A percentile compares a stretch with the other conserved stretches of the same genome.
These are phyloP conservation scores for Ophiocordyceps unilateralis DNA, from an alignment of 2,329 filamentous ascomycete species.

Conservation along the genomic window DNA sequence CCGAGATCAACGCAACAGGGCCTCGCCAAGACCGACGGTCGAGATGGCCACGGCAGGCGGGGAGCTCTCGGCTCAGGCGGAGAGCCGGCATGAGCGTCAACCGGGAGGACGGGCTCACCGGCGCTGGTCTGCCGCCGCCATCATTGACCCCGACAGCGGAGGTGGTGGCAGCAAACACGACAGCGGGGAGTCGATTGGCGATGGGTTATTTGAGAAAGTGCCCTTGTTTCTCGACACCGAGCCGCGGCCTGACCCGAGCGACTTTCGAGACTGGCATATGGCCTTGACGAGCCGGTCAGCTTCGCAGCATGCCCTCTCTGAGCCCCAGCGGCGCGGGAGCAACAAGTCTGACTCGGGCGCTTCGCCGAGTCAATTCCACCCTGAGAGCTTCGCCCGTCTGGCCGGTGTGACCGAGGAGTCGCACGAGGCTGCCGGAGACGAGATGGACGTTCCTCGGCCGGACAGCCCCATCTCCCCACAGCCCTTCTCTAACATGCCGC, in stretches of 20 bases:
- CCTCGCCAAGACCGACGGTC: constrained; percentile 13
- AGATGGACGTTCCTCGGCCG: constrained; percentile 18
- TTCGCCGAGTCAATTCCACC: constrained; percentile 3
- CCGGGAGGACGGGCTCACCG: neutral
- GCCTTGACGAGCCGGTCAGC: constrained; percentile 1
- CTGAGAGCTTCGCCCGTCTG: constrained; percentile 1
- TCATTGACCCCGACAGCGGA: neutral
- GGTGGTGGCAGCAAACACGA: constrained; percentile 3
- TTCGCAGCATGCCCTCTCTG: neutral
- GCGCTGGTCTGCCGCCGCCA: neutral
- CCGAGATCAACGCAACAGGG: constrained; percentile 10
- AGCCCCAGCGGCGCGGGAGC: neutral
- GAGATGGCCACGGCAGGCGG: constrained; percentile 13
- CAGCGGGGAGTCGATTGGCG: constrained; percentile 6
- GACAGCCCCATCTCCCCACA: constrained; percentile 22
- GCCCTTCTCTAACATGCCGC: constrained; percentile 9
- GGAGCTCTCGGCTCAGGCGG: constrained; percentile 12
- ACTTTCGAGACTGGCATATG: constrained; percentile 18
- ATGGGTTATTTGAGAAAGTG: constrained; percentile 3
- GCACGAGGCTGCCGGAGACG: constrained; percentile 3
- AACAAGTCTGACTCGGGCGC: constrained; percentile 4
- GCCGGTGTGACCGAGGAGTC: constrained; percentile 2
- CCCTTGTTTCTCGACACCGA: constrained; percentile 13
- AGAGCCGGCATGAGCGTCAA: constrained; percentile 5
- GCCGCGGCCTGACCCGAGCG: constrained; percentile 19